Evolutionary conservation across 1,284 basidiomycete species (phyloP), one percentile per base, ranked within the genome.

Genomic region (Cutaneotrichosporon cavernicola): DNA sequence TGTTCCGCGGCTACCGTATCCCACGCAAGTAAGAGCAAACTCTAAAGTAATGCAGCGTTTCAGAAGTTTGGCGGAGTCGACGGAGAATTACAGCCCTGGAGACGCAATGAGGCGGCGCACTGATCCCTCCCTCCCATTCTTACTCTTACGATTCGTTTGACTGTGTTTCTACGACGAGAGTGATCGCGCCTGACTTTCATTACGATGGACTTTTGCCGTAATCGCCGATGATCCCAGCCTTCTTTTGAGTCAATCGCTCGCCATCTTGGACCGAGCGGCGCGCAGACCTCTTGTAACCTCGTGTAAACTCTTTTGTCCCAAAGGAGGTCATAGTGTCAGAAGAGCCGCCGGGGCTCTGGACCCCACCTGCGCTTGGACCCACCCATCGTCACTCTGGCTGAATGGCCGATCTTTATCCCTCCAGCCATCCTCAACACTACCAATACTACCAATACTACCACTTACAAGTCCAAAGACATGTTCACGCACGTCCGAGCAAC

Each of bases 1-100:
- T 60, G 21, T 60, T 60, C 58, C 50, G 36, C 21, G 58, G 58
- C 26, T 46, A 60, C 58, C 58, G 58, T 26, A 52, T 60, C 26
- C 49, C 58, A 22, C 58, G 30, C 18, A n/a, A n/a, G 30, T 53
- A 53, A 53, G 26, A 10, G 8, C 6, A 21, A 16, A 53, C 18
- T 16, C 40, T 14, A 53, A 21, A 40, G n/a, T 40, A 56, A 43
- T 40, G 34, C 21, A 56, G 36, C 55, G 18, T 36, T 56, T 11
- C 22, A 47, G 6, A 43, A 57, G 14, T 18, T 5, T 2, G 16
- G 40, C 40, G 6, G 40, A 18, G 43, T 0, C 16, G 18, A n/a
- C 43, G 43, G 18, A 46, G 43, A 9, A n/a, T 46, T 46, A 7
- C 43, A 7, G 43, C 43, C 43, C 43, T 46, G 16, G 43, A 46